A percentile compares a stretch with the other conserved stretches of the same genome.
phyloP scores from a whole-genome alignment of 176 grass and related monocot species.

The Paspalum vaginatum region DNA sequence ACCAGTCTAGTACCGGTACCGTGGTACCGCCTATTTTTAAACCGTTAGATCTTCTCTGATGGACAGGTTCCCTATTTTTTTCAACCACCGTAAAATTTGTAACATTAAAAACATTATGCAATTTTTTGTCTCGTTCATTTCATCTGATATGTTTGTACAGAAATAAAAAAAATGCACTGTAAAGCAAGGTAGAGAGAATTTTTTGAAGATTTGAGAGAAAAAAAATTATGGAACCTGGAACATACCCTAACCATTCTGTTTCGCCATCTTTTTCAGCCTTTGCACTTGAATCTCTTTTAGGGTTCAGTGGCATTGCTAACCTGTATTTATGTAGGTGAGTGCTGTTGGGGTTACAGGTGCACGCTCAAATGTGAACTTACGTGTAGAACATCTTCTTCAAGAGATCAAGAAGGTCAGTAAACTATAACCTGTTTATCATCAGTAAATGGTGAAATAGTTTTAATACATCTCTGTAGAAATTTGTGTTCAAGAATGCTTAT shows the following conservation, averaged over 20 bases:
- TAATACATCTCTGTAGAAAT: background rate
- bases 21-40: too few relatives aligned
- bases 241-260: background rate
- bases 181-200: background rate
- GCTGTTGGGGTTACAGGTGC: constrained; percentile 87
- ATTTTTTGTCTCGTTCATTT: background rate
- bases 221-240: constrained; percentile 5
- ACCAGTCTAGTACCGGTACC: too few relatives aligned
- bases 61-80: too few relatives aligned
- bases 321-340: constrained; percentile 60
- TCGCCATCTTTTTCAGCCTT: background rate
- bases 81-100: too few relatives aligned
- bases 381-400: constrained; percentile 76
- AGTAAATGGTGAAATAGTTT: background rate
- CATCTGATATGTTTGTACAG: background rate
- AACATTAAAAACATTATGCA: background rate
- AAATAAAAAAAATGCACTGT: background rate
- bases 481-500: constrained; percentile 14
- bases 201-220: background rate
- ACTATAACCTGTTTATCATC: constrained; percentile 12
- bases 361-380: constrained; percentile 68
- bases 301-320: constrained; percentile 11
- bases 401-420: constrained; percentile 80
- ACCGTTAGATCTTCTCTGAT: too few relatives aligned
- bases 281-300: constrained; percentile 21